phyloP scores from a whole-genome alignment of 768 basidiomycete genomes.

The Suillus plorans region DNA sequence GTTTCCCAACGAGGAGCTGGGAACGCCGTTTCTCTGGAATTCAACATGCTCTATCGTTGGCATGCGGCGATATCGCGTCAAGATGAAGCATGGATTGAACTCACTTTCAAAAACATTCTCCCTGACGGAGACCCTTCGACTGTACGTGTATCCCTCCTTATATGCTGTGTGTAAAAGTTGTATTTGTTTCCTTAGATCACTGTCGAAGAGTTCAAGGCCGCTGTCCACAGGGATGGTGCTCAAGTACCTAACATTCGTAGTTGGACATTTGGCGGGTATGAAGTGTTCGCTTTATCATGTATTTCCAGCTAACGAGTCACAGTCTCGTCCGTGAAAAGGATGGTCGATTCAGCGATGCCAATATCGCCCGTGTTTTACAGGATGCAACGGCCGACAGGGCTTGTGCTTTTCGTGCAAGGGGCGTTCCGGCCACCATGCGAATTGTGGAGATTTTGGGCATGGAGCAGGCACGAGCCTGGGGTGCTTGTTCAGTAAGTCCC shows the following conservation, averaged over 20 bases:
- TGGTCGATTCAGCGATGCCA: constrained; percentile 61
- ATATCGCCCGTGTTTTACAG: constrained; percentile 62
- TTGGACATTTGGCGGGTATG: constrained; percentile 57
- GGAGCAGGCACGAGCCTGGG: constrained; percentile 65
- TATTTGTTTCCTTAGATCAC: constrained; percentile 16
- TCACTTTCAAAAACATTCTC: constrained; percentile 45
- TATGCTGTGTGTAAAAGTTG: neutral
- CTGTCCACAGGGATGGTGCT: constrained; percentile 13
- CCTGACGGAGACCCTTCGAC: constrained; percentile 37
- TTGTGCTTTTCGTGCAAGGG: constrained; percentile 66
- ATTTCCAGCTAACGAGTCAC: neutral
- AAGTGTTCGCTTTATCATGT: neutral
- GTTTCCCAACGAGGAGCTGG: constrained; percentile 67
- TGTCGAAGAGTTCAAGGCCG: constrained; percentile 18
- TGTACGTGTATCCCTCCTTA: constrained; percentile 27
- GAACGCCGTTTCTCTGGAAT: constrained; percentile 76
- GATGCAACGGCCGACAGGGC: constrained; percentile 59
- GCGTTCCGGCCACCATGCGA: constrained; percentile 63
- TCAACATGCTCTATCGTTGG: constrained; percentile 63
- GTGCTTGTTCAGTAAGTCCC: constrained; percentile 61
- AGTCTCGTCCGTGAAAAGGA: constrained; percentile 49
- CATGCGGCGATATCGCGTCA: constrained; percentile 57
- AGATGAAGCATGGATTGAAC: constrained; percentile 57
- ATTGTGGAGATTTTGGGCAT: constrained; percentile 72
- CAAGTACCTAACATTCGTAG: constrained; percentile 30